Evolutionary conservation across 2,329 filamentous ascomycete species (phyloP), one percentile per base, ranked within the genome.

Genomic region (Paecilomyces fulvus): DNA sequence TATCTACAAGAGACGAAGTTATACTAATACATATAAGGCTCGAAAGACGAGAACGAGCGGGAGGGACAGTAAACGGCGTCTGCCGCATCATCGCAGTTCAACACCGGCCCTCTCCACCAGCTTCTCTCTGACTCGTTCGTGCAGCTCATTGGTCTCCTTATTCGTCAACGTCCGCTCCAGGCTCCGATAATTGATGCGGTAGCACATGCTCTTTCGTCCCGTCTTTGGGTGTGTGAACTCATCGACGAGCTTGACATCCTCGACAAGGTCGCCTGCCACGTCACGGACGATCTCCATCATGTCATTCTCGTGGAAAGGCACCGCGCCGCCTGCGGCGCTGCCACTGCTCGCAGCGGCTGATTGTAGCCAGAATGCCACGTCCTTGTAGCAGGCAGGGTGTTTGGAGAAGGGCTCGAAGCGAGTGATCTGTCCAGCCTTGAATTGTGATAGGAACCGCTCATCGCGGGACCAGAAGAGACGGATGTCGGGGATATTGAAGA

Each of bases 401-500:
- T 91, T 96, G 61, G 90, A 96, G 74, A 97, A 97, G 6, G 91
- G 88, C 58, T 85, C 80, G 71, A 95, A 99, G 53, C 83, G 84
- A 21, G 75, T 77, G 58, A 84, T 79, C 21, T 76, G 68, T 30
- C 78, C 73, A 48, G 73, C 69, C 33, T 73, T 71, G 73, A 99
- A 99, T 73, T 99, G 94, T 10, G 77, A 79, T n/a, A 95, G 75
- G 75, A 99, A 99, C 8, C 94, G 84, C 64, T 80, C 69, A 70
- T 99, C 94, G 55, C 80, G 78, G 30, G 89, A 95, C 94, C 94
- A 99, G 77, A 99, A 97, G 3, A 97, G 84, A 11, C 94, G 87
- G 64, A 99, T 99, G 69, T 99, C 94, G 0, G 92, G 90, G 58
- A 99, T 95, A 58, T 89, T 87, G 78, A 96, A 99, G 23, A 99